These are phyloP conservation scores for Xylariaceae sp. DNA, from an alignment of 2,329 filamentous ascomycete genomes.

Conservation along the genomic window DNA sequence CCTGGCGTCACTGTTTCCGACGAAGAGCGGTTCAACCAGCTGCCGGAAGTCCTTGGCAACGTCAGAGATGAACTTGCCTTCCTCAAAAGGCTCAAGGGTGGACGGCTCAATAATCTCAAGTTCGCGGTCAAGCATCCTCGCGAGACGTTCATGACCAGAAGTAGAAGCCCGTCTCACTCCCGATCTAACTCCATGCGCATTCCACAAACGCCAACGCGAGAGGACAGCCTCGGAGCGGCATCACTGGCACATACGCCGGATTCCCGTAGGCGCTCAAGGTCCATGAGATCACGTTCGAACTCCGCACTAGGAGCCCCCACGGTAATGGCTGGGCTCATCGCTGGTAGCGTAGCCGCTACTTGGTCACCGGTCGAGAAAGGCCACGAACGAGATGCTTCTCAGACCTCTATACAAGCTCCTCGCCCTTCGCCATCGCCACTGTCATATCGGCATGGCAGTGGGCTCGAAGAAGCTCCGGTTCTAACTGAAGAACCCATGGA, in stretches of 20 bases:
- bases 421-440: constrained; percentile 32
- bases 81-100: constrained; percentile 76
- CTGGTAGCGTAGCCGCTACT: constrained; percentile 70
- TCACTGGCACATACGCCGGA: constrained; percentile 55
- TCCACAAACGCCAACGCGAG: constrained; percentile 62
- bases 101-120: constrained; percentile 76
- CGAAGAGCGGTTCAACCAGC: constrained; percentile 63
- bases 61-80: constrained; percentile 79
- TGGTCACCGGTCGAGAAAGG: constrained; percentile 67
- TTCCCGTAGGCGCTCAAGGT: constrained; percentile 64
- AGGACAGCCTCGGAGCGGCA: constrained; percentile 49
- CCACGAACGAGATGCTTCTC: constrained; percentile 37
- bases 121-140: constrained; percentile 75
- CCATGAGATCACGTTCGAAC: constrained; percentile 63
- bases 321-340: constrained; percentile 81
- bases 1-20: constrained; percentile 62
- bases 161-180: constrained; percentile 62
- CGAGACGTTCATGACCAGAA: constrained; percentile 61
- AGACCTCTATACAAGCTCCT: constrained; percentile 35
- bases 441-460: constrained; percentile 28
- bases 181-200: constrained; percentile 61
- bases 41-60: constrained; percentile 70
- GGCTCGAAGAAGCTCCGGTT: constrained; percentile 21
- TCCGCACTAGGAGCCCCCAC: constrained; percentile 72
- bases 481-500: constrained; percentile 38